phyloP scores from a whole-genome alignment of 345 rosid species.

The Hevea brasiliensis region DNA sequence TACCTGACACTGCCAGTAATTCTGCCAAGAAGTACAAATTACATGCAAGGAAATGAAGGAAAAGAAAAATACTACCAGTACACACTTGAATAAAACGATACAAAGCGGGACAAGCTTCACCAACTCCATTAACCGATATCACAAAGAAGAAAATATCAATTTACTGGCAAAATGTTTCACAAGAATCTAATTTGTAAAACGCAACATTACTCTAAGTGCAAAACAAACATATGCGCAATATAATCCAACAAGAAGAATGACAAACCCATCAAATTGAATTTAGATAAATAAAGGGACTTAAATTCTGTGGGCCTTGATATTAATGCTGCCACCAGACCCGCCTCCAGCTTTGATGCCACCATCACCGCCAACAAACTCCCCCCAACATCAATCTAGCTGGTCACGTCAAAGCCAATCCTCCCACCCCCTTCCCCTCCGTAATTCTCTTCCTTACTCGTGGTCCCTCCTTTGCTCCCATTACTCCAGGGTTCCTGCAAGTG shows the following conservation, averaged over 20 bases:
- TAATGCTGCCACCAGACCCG: slow-evolving; percentile 73
- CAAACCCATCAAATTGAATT: background rate
- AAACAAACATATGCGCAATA: background rate
- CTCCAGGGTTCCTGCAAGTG: slow-evolving; percentile 62
- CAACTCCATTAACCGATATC: background rate
- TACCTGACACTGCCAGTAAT: too few relatives aligned
- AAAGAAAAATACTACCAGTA: background rate
- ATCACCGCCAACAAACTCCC: slow-evolving; percentile 53
- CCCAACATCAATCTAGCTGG: slow-evolving; percentile 36
- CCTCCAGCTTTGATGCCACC: slow-evolving; percentile 66
- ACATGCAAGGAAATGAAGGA: background rate
- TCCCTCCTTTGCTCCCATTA: slow-evolving; percentile 72
- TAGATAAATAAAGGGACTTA: slow-evolving; percentile 24
- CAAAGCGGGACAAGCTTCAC: background rate
- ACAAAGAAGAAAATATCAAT: background rate
- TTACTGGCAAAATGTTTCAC: background rate
- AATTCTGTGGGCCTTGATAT: slow-evolving; percentile 58
- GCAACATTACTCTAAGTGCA: background rate
- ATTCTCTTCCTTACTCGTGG: slow-evolving; percentile 55
- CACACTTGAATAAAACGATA: background rate
- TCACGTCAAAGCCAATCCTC: slow-evolving; percentile 45
- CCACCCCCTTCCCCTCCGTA: slow-evolving; percentile 76
- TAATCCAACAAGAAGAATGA: background rate
- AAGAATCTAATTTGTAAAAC: background rate
- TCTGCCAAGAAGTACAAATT: background rate